Base-by-base conservation (phyloP, 306 rosid genomes). In the Albizia julibrissin region DNA sequence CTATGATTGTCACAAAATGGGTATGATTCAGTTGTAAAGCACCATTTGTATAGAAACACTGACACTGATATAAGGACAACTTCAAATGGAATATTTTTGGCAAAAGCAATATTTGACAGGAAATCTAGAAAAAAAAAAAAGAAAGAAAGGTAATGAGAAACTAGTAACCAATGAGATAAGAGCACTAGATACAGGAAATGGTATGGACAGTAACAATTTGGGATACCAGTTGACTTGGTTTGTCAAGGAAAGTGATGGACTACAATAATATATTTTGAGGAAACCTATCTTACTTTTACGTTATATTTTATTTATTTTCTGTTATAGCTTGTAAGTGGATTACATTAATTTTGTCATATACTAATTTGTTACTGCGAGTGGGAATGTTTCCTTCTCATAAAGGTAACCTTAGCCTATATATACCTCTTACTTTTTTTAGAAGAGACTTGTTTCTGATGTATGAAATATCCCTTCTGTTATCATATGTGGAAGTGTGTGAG, bases 121-220 rank as follows among this genome's bases (percentile, higher is more conserved):
- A 26, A 61, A 61, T 59, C 8, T 15, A 44, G 37, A 59, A 40
- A 59, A 8, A 15, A 24, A 9, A 39, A 1, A 1, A 1, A 1
- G 3, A 2, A n/a, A 21, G 22, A 37, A 37, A 75, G 68, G 50
- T 54, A 39, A 24, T 39, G 56, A 77, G 50, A 71, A 47, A 52
- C 21, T 27, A 44, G 62, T 44, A 27, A 72, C 19, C 11, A 70
- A 61, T 46, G 56, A 69, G n/a, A 75, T 3, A 43, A 43, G 54
- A 79, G 31, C 76, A 58, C 47, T 31, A 56, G 66, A 56, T 22
- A 56, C 49, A 10, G 29, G 77, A 65, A 46, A 83, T 64, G 29
- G 31, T 13, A 26, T 76, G 47, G 46, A 68, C 18, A 59, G 33
- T 10, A 42, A 84, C 3, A 31, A 66, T 22, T 39, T 34, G 67